A percentile compares a stretch with the other conserved stretches of the same genome.
phyloP scores from a whole-genome alignment of 176 grass and related monocot genomes.

The Triticum timopheevii region DNA sequence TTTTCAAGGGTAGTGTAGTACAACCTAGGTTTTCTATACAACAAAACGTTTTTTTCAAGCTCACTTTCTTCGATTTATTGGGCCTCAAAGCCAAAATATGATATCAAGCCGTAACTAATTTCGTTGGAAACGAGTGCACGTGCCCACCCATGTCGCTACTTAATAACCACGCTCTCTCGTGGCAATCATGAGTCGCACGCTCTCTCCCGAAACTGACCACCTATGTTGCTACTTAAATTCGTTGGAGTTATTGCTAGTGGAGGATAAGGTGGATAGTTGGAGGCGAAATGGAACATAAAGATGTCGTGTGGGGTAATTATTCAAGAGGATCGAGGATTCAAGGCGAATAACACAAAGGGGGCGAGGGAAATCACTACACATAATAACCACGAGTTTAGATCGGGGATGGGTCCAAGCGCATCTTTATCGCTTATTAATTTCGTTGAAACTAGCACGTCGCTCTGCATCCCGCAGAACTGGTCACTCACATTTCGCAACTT shows the following conservation, averaged over 20 bases:
- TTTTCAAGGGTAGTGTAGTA: not conserved
- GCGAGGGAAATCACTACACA: not conserved
- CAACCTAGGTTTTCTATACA: too few relatives aligned
- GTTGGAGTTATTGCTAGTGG: not conserved
- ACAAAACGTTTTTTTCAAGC: too few relatives aligned
- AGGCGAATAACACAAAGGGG: not conserved
- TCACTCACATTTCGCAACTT: not conserved
- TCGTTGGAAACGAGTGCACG: not conserved
- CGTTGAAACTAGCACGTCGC: not conserved
- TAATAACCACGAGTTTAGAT: not conserved
- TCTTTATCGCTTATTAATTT: not conserved
- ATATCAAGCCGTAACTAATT: not conserved
- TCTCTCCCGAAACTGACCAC: not conserved
- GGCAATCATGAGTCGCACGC: not conserved
- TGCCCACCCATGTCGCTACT: too few relatives aligned
- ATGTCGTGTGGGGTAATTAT: not conserved
- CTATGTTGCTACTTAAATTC: not conserved
- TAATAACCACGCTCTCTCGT: too few relatives aligned
- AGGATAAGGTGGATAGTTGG: not conserved
- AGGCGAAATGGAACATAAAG: not conserved
- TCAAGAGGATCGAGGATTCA: not conserved
- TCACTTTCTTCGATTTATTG: too few relatives aligned
- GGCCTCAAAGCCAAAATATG: too few relatives aligned
- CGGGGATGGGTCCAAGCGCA: not conserved
- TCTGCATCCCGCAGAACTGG: too few relatives aligned